Percentiles rank a stretch among this genome's conserved stretches.
Evolutionary conservation across 495 filamentous ascomycete genomes (phyloP).

Genomic region (Penicillium bovifimosum): DNA sequence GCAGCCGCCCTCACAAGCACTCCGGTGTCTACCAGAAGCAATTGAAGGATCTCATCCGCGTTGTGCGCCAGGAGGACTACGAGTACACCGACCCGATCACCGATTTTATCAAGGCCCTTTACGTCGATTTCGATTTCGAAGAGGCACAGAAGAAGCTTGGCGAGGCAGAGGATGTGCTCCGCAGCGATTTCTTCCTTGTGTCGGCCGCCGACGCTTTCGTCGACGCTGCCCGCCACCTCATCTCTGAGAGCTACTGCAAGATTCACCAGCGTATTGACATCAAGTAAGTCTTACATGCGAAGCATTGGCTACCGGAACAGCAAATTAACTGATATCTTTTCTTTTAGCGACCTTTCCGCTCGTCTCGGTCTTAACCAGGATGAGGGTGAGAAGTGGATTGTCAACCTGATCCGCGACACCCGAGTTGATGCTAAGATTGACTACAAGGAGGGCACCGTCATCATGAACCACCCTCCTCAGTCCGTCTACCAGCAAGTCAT

Average conservation of each 20-base stretch:
- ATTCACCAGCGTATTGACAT: constrained; percentile 98
- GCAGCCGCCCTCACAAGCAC: constrained; percentile 71
- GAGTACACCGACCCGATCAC: constrained; percentile 96
- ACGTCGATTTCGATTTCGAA: constrained; percentile 97
- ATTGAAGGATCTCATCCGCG: constrained; percentile 89
- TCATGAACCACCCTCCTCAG: constrained; percentile 99
- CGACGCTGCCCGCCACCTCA: constrained; percentile 88
- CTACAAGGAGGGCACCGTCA: constrained; percentile 95
- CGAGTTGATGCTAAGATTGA: constrained; percentile 98
- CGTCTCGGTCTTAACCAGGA: constrained; percentile 84
- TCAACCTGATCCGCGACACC: constrained; percentile 96
- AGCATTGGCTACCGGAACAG: neutral
- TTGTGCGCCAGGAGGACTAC: constrained; percentile 93
- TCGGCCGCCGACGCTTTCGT: constrained; percentile 83
- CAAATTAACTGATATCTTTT: constrained; percentile 17
- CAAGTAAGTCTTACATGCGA: constrained; percentile 49
- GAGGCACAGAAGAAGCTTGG: constrained; percentile 90
- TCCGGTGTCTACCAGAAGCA: constrained; percentile 91
- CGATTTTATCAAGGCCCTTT: constrained; percentile 91
- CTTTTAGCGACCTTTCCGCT: constrained; percentile 70
- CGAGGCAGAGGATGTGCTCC: constrained; percentile 86
- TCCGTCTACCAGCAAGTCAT: constrained; percentile 99
- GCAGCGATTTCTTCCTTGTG: constrained; percentile 92
- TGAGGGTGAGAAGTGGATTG: constrained; percentile 99
- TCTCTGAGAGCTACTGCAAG: constrained; percentile 99